Evolutionary conservation across 2,329 filamentous ascomycete genomes (phyloP).

Genomic region (Sporothrix pallida): DNA sequence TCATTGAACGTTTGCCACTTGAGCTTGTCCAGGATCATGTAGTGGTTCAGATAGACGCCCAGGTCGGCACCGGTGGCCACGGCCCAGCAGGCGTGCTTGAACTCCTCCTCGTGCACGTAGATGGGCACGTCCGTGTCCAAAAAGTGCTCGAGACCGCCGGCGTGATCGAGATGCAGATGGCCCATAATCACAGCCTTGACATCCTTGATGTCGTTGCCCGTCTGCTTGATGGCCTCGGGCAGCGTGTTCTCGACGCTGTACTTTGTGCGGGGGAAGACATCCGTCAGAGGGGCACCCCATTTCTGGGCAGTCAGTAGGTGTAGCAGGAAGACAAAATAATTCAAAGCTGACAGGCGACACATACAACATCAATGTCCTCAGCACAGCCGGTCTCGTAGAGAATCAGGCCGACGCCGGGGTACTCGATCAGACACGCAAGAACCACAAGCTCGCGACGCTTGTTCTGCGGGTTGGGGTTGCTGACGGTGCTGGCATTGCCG

Average conservation of each 20-base stretch:
- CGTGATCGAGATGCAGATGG: slow-evolving; percentile 32
- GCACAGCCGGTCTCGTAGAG: slow-evolving; percentile 33
- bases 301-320: background rate
- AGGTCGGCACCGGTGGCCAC: slow-evolving; percentile 32
- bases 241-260: slow-evolving; percentile 30
- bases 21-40: slow-evolving; percentile 30
- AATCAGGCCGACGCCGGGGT: slow-evolving; percentile 28
- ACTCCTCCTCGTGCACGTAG: slow-evolving; percentile 32
- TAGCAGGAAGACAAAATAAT: background rate
- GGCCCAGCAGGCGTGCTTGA: slow-evolving; percentile 33
- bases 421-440: slow-evolving; percentile 30
- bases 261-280: slow-evolving; percentile 31
- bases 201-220: slow-evolving; percentile 32
- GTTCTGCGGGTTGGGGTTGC: slow-evolving; percentile 28
- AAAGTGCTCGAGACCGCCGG: slow-evolving; percentile 33
- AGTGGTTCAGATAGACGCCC: slow-evolving; percentile 31
- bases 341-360: background rate
- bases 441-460: slow-evolving; percentile 33
- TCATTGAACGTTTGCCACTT: slow-evolving; percentile 32
- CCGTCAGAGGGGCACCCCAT: slow-evolving; percentile 32
- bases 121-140: slow-evolving; percentile 33
- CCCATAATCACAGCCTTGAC: slow-evolving; percentile 32
- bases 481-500: slow-evolving; percentile 19
- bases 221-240: slow-evolving; percentile 25
- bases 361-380: slow-evolving; percentile 31